Base-by-base conservation (phyloP, 2,329 filamentous ascomycete species). In the Sordariomycetes sp. region DNA sequence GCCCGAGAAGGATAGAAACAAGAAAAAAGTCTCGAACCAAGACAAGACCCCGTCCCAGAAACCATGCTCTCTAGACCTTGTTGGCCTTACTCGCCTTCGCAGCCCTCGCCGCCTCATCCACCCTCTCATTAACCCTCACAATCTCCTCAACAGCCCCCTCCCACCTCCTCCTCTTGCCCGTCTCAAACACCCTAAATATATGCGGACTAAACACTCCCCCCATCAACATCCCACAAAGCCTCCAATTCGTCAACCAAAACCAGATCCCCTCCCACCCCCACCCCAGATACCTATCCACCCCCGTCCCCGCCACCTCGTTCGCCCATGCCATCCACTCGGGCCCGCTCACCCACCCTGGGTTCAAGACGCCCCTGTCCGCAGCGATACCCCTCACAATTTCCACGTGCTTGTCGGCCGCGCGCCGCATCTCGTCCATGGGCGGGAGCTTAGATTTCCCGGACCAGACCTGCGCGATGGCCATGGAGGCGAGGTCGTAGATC, bases 401-500 rank as follows among this genome's bases (percentile, higher is more conserved):
- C n/a, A 39, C 34, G 32, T 36, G 3, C 17, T 53, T 24, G 28
- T 54, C 39, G 7, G 36, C 34, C 51, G 64, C 59, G n/a, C 58
- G 52, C 59, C 66, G 60, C 74, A 78, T 77, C 1, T 66, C 66
- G 0, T 54, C 34, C 1, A 56, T 52, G 0, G 69, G 59, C 0
- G 75, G 76, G 0, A 78, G 66, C 0, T 54, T 24, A 0, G 68
- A 68, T 2, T 64, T 66, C 1, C 70, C 72, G 3, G 68, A 67
- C 70, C 72, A 78, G 17, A 75, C 63, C 57, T 76, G 74, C 1
- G 71, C 69, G 6, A 78, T 62, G 13, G 62, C 61, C 73, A 75
- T 76, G 45, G 69, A 65, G 4, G 68, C 69, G 42, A 79, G 64
- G 58, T 78, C 75, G 53, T 70, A 67, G 10, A 74, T 63, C 13